phyloP scores from a whole-genome alignment of 2,329 filamentous ascomycete genomes.

The Thelonectria olida region DNA sequence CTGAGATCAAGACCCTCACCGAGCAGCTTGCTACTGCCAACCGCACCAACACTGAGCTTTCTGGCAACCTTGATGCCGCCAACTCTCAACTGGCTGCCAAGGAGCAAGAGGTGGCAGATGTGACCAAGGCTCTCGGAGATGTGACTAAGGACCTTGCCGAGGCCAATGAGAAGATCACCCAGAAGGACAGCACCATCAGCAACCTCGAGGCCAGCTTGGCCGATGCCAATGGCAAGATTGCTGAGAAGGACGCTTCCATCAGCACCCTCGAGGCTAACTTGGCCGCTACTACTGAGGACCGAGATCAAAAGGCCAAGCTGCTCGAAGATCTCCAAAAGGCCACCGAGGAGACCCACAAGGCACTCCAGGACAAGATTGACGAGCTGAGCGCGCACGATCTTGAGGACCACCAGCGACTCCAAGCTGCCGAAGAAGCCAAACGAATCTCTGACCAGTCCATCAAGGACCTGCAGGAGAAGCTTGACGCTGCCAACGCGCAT shows the following conservation, averaged over 20 bases:
- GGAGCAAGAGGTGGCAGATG: neutral
- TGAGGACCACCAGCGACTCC: conserved; percentile 4
- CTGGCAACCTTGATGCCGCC: neutral
- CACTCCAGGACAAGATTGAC: neutral
- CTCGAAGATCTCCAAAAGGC: conserved; percentile 3
- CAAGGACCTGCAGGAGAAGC: neutral
- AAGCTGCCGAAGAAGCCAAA: conserved; percentile 4
- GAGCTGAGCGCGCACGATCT: conserved; percentile 6
- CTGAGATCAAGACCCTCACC: neutral
- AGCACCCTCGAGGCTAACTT: neutral
- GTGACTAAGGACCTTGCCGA: neutral
- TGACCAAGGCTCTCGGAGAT: neutral
- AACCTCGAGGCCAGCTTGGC: too few relatives aligned
- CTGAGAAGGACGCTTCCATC: neutral
- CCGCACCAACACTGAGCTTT: neutral
- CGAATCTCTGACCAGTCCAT: neutral
- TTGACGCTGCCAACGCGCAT: neutral
- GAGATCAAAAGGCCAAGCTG: neutral
- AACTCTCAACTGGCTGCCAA: neutral
- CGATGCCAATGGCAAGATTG: too few relatives aligned
- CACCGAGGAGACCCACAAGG: neutral
- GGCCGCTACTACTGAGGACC: neutral
- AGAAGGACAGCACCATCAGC: neutral
- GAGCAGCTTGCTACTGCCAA: conserved; percentile 1
- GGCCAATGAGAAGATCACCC: neutral